phyloP scores from a whole-genome alignment of 139 green algal genomes.

The Eudorina sp. region DNA sequence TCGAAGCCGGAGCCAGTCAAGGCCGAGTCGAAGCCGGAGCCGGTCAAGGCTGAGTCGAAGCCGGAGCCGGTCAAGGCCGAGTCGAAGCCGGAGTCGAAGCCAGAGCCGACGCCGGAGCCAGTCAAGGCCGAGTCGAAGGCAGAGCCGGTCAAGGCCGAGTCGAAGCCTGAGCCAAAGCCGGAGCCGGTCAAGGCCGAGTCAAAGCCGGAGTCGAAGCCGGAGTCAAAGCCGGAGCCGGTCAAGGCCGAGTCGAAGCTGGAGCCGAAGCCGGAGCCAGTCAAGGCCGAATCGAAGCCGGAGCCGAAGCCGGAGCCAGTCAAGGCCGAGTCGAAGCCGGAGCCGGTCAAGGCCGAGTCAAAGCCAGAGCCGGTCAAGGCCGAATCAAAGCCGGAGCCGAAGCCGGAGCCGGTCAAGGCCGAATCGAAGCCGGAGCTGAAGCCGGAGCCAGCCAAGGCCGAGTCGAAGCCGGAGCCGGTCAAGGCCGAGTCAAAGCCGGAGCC shows the following conservation, averaged over 20 bases:
- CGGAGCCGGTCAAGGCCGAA: not conserved
- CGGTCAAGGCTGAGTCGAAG: not conserved
- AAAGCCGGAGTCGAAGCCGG: not conserved
- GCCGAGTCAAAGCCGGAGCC: not conserved
- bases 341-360: not conserved
- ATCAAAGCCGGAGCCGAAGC: too few species aligned
- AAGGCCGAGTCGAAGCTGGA: not conserved
- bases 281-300: not conserved
- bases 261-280: not conserved
- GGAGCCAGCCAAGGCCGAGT: not conserved
- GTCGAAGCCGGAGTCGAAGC: too few species aligned
- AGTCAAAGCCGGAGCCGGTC: not conserved
- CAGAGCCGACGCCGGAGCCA: not conserved
- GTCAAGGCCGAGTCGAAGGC: not conserved
- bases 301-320: not conserved
- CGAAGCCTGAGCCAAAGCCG: not conserved
- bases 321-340: not conserved
- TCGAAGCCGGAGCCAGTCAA: not conserved
- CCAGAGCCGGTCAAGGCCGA: not conserved
- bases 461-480: not conserved
- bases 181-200: constrained; percentile 12
- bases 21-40: not conserved
- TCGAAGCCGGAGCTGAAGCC: not conserved
- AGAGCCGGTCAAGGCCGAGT: not conserved
- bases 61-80: not conserved